Evolutionary conservation across 1,284 basidiomycete species (phyloP), one percentile per base, ranked within the genome.

Genomic region (Chondrostereum purpureum): DNA sequence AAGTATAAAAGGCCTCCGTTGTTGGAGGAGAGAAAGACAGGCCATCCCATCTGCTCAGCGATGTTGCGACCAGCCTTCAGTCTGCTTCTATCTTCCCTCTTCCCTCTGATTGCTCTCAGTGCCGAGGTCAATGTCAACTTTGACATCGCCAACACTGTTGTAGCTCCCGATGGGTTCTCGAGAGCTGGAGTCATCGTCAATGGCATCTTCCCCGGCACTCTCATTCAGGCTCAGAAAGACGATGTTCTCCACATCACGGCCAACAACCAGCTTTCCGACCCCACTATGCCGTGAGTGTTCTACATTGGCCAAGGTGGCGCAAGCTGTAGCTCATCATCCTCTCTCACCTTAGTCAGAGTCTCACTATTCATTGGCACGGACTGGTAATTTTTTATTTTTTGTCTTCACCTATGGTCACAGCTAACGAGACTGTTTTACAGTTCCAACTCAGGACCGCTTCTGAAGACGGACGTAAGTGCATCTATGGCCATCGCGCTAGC

Each of bases 281-380:
- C 51, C 1, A 51, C 33, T n/a, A 54, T 54, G 53, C 49, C 50
- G 52, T 48, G 27, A 45, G 33, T 10, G n/a, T n/a, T 16, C n/a
- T n/a, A n/a, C n/a, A n/a, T 11, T 31, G 10, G 20, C 16, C 24
- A 19, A 13, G 2, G 11, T 21, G 24, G 6, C 12, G 27, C 10
- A n/a, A 27, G 11, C n/a, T 12, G 22, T 10, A 5, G 14, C 39
- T 34, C 12, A 42, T 27, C 16, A 11, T 18, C 13, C 13, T 13
- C 4, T 37, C 18, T 5, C 12, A 20, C 17, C 18, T 35, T 43
- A 53, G 53, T 27, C 45, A 47, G 16, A 52, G 53, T 47, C 43
- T 49, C 27, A 44, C 46, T 13, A 50, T 54, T 27, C 53, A 54
- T 37, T 54, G 53, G 53, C 53, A 54, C 19, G 53, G 53, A 24